Base-by-base conservation (phyloP, 1,139 yeast species). In the Pichia sp. region DNA sequence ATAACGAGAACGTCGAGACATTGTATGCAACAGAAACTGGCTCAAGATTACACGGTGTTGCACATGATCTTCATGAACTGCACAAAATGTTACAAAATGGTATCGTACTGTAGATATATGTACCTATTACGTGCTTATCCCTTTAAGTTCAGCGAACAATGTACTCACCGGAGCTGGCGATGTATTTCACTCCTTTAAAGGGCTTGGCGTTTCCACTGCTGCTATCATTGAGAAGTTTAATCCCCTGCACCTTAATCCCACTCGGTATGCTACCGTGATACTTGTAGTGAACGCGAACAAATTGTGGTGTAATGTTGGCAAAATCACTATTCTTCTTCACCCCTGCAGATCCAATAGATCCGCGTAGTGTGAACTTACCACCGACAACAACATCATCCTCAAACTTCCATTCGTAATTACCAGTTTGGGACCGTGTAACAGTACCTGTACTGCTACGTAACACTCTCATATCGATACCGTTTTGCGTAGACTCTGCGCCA, bases 181-280 rank as follows among this genome's bases (percentile, higher is more conserved):
- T 62, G 53, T 88, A 88, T 52, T 88, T 83, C 20, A 88, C 96
- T 2, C 98, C 97, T 56, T 88, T 91, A 64, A 78, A 91, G 0
- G 95, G 94, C 51, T 78, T 81, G 15, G 76, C 78, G 3, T 70
- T 66, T 4, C 74, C 49, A 0, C 91, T 88, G n/a, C n/a, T n/a
- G n/a, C n/a, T n/a, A n/a, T n/a, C n/a, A 29, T 29, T 13, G 7
- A 76, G 64, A 10, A 88, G 72, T 49, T 77, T 73, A 38, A 88
- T 61, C 19, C 78, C 67, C 17, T 74, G 79, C 1, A 88, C 85
- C 44, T 73, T 74, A 30, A 81, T 60, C 1, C 94, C 91, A 55
- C 94, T 81, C 1, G 94, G 83, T 2, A 85, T 67, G 11, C 72
- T 65, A 0, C 96, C 96, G 44, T 76, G 74, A 47, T 79, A 69